phyloP scores from a whole-genome alignment of 2,329 filamentous ascomycete species.

The Penicillium vulpinum region DNA sequence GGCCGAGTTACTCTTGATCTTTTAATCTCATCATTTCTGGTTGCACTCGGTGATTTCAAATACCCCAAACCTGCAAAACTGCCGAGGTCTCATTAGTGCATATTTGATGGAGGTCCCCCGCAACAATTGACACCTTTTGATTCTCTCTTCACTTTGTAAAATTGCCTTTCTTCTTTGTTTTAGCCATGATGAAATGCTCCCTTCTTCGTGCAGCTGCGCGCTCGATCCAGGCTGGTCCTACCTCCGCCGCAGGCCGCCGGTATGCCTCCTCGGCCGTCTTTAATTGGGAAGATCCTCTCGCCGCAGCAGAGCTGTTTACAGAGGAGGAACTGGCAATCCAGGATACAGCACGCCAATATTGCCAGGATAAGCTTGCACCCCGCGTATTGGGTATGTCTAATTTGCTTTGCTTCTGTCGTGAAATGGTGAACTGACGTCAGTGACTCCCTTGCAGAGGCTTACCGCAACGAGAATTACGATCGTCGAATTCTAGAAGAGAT shows the following conservation, averaged over 20 bases:
- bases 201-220: conserved; percentile 35
- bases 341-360: conserved; percentile 90
- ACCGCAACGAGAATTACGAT: conserved; percentile 84
- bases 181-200: conserved; percentile 34
- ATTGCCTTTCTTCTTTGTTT: neutral
- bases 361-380: conserved; percentile 83
- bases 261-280: conserved; percentile 55
- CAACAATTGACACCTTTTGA: conserved; percentile 12
- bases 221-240: conserved; percentile 26
- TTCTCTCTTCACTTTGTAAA: conserved; percentile 1
- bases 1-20: neutral
- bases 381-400: conserved; percentile 73
- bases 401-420: conserved; percentile 2
- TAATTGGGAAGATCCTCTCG: conserved; percentile 90
- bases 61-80: conserved; percentile 17
- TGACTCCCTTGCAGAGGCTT: conserved; percentile 62
- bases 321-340: conserved; percentile 88
- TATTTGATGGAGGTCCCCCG: conserved; percentile 29
- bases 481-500: conserved; percentile 83
- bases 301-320: conserved; percentile 71
- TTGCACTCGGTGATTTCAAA: conserved; percentile 18
- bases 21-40: neutral
- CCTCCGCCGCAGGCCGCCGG: conserved; percentile 19
- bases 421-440: conserved; percentile 1
- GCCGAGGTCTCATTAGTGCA: conserved; percentile 30